Conservation (phyloP, 2,329 filamentous ascomycete species). For the Hypoxylon sp. region DNA sequence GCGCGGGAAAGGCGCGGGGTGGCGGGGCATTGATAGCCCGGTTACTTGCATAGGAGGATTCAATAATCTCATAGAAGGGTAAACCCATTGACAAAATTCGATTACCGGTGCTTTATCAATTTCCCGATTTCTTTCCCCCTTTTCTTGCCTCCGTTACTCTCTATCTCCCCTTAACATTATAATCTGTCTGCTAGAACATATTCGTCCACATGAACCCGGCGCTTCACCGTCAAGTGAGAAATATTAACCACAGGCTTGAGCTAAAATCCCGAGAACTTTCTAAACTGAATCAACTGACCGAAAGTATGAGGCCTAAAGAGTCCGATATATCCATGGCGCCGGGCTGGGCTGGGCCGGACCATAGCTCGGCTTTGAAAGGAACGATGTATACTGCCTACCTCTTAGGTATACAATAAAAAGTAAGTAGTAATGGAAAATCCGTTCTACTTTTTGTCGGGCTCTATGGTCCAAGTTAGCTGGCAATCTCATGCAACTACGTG, state of each 20-base stretch:
- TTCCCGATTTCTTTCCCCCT: not conserved
- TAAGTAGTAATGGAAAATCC: not conserved
- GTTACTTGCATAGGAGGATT: conserved; percentile 3
- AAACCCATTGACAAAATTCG: not conserved
- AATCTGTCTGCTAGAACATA: not conserved
- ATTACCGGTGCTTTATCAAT: not conserved
- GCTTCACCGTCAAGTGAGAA: not conserved
- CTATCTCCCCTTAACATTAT: too few relatives aligned
- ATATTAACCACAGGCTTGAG: too few relatives aligned
- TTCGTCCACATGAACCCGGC: not conserved
- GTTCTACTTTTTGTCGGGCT: not conserved
- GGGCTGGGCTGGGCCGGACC: too few relatives aligned
- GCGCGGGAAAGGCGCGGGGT: conserved; percentile 30
- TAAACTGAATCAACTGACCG: not conserved
- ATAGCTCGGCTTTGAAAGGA: not conserved
- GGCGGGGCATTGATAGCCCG: not conserved
- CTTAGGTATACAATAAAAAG: not conserved
- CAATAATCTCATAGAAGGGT: not conserved
- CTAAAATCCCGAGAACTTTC: too few relatives aligned
- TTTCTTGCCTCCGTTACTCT: not conserved
- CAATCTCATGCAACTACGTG: not conserved
- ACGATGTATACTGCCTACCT: not conserved
- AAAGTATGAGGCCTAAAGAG: not conserved
- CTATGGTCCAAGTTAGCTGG: not conserved
- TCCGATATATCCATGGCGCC: too few relatives aligned